Evolutionary conservation across 345 rosid species (phyloP), one percentile per base, ranked within the genome.

Genomic region (Syzygium aromaticum): DNA sequence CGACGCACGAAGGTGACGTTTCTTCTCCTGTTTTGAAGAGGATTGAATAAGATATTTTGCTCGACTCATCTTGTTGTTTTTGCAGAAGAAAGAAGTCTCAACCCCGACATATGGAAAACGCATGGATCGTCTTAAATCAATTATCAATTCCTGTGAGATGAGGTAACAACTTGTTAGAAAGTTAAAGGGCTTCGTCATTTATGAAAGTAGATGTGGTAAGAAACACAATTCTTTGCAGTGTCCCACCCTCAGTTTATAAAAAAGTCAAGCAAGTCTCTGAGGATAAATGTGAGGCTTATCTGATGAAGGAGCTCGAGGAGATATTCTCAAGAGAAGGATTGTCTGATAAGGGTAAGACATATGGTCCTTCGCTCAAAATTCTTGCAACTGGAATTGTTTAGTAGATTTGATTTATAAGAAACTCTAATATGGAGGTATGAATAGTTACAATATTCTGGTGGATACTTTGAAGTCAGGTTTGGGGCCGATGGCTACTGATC

Each of bases 291-390:
- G 99, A 98, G 92, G 91, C 95, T 80, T 91, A 89, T 88, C 90
- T 98, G 67, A 91, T 96, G 86, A 93, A 93, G 92, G 99, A 96
- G 89, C 95, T 96, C 54, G 93, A 95, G 91, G 94, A 92, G 86
- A 93, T 98, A 85, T 98, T 98, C 89, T 92, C 97, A 85, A 98
- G 88, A 92, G 98, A 98, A 93, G 97, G 98, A 78, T 88, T 96
- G 90, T 96, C 97, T 27, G 98, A 95, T 89, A 95, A 95, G 92
- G 99, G 99, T 96, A 33, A 85, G 87, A 28, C 38, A 86, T 87
- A 54, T 63, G 52, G 67, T 82, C 22, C 23, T 84, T 84, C 0
- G 46, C 80, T 73, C 13, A 33, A 73, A 73, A 73, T 73, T 38
- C 88, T 84, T 91, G 85, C 43, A 77, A 85, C 51, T 83, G 51